Evolutionary conservation across 345 rosid genomes (phyloP).

Genomic region (Salix dunnii): DNA sequence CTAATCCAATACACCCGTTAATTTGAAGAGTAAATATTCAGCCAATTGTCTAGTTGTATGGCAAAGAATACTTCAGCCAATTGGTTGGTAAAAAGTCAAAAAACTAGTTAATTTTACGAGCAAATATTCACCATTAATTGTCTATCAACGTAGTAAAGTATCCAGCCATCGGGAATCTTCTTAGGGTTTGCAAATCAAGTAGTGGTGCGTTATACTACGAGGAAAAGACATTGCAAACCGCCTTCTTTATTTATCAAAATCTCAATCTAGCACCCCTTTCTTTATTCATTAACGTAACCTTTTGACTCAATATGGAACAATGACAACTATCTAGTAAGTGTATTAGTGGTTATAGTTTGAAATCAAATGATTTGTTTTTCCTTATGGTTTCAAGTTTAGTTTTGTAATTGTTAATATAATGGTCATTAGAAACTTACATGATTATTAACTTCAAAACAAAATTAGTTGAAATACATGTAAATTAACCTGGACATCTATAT

Average conservation of each 20-base stretch:
- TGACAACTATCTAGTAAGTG: too few relatives aligned
- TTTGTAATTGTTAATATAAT: too few relatives aligned
- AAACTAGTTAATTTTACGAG: neutral
- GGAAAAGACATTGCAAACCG: slow-evolving; percentile 19
- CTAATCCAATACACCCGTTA: too few relatives aligned
- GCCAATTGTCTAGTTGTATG: neutral
- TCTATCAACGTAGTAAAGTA: neutral
- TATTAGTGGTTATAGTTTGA: too few relatives aligned
- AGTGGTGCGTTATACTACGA: slow-evolving; percentile 28
- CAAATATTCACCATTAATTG: neutral
- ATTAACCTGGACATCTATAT: too few relatives aligned
- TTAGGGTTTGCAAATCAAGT: slow-evolving; percentile 18
- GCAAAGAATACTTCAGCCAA: too few relatives aligned
- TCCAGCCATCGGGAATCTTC: slow-evolving; percentile 20
- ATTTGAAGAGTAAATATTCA: neutral
- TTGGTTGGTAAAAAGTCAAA: neutral
- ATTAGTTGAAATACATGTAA: too few relatives aligned
- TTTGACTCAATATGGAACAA: neutral
- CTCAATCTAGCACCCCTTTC: neutral
- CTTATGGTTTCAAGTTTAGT: accelerated
- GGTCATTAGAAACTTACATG: accelerated
- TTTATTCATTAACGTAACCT: neutral
- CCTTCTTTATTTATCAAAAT: neutral
- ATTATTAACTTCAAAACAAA: too few relatives aligned
- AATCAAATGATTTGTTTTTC: too few relatives aligned